phyloP scores from a whole-genome alignment of 2,329 filamentous ascomycete species.

The Stemphylium vesicarium region DNA sequence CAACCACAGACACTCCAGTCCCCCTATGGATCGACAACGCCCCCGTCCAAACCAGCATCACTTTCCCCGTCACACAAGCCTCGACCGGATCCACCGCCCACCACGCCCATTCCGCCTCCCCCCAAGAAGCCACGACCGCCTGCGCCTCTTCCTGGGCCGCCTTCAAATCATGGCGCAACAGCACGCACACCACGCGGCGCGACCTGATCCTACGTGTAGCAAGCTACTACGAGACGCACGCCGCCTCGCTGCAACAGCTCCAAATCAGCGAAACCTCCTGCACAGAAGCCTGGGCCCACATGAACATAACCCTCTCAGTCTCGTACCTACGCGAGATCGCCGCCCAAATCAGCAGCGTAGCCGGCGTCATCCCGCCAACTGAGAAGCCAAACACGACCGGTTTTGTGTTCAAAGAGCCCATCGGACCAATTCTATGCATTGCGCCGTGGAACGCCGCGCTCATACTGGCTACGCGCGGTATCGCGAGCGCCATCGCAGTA shows the following conservation, averaged over 20 bases:
- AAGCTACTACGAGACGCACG: conserved; percentile 64
- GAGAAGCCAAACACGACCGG: conserved; percentile 34
- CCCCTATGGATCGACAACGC: conserved; percentile 56
- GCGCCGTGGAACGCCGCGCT: conserved; percentile 58
- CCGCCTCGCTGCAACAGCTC: conserved; percentile 64
- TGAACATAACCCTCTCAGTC: conserved; percentile 44
- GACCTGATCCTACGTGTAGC: conserved; percentile 73
- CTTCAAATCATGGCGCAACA: conserved; percentile 70
- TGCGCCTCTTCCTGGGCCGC: conserved; percentile 66
- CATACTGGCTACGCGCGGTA: conserved; percentile 34
- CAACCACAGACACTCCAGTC: conserved; percentile 19
- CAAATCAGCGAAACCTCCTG: conserved; percentile 64
- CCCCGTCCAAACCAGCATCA: conserved; percentile 42
- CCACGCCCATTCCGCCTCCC: conserved; percentile 62
- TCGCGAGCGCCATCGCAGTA: conserved; percentile 63
- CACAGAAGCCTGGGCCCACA: conserved; percentile 42
- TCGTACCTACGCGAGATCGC: conserved; percentile 58
- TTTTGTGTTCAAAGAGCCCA: conserved; percentile 42
- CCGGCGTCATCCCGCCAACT: conserved; percentile 31
- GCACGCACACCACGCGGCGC: conserved; percentile 66
- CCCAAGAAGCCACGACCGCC: conserved; percentile 60
- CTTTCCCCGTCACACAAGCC: conserved; percentile 64
- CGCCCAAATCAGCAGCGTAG: conserved; percentile 22
- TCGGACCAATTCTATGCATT: conserved; percentile 22
- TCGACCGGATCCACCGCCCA: conserved; percentile 57